These are phyloP conservation scores for Umbelopsis vinacea DNA, from an alignment of 192 early-diverging fungal species.

Conservation along the genomic window DNA sequence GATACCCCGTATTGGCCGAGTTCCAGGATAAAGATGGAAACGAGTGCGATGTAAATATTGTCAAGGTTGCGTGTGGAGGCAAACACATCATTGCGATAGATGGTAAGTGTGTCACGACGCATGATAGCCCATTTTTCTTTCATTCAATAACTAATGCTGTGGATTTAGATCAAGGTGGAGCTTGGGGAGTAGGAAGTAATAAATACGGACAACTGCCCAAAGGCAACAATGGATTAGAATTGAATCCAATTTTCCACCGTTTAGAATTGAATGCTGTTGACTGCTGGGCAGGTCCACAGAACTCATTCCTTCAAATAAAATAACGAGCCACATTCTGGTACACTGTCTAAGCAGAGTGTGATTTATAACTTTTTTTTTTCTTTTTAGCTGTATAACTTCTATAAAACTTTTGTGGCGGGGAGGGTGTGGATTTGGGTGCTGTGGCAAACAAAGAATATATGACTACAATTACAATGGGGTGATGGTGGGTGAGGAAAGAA, in stretches of 20 bases:
- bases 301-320: constrained; percentile 1
- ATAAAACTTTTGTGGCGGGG: too few species aligned
- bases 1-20: neutral
- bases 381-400: neutral
- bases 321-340: too few species aligned
- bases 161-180: neutral
- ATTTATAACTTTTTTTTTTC: neutral
- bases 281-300: neutral
- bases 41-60: neutral
- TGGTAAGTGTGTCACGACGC: neutral
- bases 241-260: neutral
- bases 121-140: too few species aligned
- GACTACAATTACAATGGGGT: constrained; percentile 20
- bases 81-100: neutral
- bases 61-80: neutral
- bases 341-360: neutral
- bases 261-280: neutral
- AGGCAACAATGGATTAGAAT: neutral
- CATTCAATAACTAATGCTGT: too few species aligned
- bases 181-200: neutral
- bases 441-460: constrained; percentile 10
- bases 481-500: neutral
- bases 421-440: too few species aligned
- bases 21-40: neutral
- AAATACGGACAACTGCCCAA: neutral